Base-by-base conservation (phyloP, 2,329 filamentous ascomycete species). In the Colletotrichum kahawae region DNA sequence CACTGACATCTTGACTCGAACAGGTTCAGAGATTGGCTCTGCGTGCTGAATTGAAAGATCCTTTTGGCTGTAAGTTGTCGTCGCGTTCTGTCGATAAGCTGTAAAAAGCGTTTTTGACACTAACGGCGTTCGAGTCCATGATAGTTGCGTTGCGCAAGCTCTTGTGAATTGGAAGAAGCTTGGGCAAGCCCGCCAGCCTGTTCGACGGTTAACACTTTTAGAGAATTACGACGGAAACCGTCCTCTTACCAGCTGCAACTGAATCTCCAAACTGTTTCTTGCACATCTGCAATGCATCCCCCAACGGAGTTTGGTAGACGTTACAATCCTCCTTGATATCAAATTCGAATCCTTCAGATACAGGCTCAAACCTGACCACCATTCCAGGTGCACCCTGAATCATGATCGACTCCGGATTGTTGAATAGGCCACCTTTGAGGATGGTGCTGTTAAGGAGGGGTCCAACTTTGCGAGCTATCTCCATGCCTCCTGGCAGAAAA, bases 31-130 rank as follows among this genome's bases (percentile, higher is more conserved):
- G 1, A 71, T 27, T 2, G 75, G 64, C 18, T 67, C 51, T 21
- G 77, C 72, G 65, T 79, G 71, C n/a, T 78, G 59, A 65, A 79
- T 79, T 31, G 77, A 67, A n/a, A 78, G 68, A 27, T 77, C 74
- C 6, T 62, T 43, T 21, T 77, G 67, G 70, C 76, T 75, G 34
- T 79, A 79, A 8, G 75, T 72, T 2, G 78, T 78, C 12, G 70
- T 70, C 5, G 75, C 72, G 34, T 51, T 54, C 12, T 78, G 68
- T 1, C 64, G 67, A 71, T 77, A 79, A 7, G 77, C 77, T 2
- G 78, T 77, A 71, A 79, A 74, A 18, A 73, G 64, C 5, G 78
- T 79, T 4, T 70, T 74, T 5, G 78, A 77, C 27, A 18, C 59
- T 1, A 78, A 31, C 9, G 71, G 72, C 2, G 14, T 2, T 12